Percentiles rank a stretch among this genome's conserved stretches.
phyloP scores from a whole-genome alignment of 768 basidiomycete genomes.

The Xanthoconium stramineum region DNA sequence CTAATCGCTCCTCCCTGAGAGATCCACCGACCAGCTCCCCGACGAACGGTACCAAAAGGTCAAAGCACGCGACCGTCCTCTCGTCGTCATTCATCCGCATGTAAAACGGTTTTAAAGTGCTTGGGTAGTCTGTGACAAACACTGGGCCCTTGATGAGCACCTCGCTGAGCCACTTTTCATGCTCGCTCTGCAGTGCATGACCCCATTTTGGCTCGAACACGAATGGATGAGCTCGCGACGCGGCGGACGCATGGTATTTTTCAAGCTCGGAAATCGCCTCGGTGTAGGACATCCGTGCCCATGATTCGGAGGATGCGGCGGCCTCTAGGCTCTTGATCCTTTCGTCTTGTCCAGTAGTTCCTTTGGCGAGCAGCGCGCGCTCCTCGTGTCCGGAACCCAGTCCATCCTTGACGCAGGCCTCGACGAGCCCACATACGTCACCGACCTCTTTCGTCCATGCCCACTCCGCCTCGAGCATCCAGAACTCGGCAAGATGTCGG shows the following conservation, averaged over 20 bases:
- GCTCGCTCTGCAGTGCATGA: constrained; percentile 74
- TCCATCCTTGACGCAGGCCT: constrained; percentile 48
- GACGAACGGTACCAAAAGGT: constrained; percentile 81
- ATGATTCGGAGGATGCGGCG: constrained; percentile 41
- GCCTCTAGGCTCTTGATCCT: constrained; percentile 35
- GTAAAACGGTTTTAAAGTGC: constrained; percentile 87
- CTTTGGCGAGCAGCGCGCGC: constrained; percentile 32
- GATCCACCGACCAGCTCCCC: constrained; percentile 95
- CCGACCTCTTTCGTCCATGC: constrained; percentile 50
- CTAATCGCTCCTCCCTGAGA: constrained; percentile 73
- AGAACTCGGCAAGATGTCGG: constrained; percentile 96
- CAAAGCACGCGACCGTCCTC: constrained; percentile 88
- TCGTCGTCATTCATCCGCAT: constrained; percentile 71
- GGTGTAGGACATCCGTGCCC: constrained; percentile 76
- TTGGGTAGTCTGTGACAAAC: constrained; percentile 91
- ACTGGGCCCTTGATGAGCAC: constrained; percentile 66
- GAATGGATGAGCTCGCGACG: constrained; percentile 38
- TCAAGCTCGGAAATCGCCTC: constrained; percentile 65
- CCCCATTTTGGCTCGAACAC: constrained; percentile 65
- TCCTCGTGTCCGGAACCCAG: constrained; percentile 34
- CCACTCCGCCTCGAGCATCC: constrained; percentile 99
- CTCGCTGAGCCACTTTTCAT: constrained; percentile 89
- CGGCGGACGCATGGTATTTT: constrained; percentile 29
- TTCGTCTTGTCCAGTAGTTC: constrained; percentile 30
- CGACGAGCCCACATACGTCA: constrained; percentile 54